These are phyloP conservation scores for Pythium monospermum DNA, from an alignment of 352 stramenopile species.

Conservation along the genomic window DNA sequence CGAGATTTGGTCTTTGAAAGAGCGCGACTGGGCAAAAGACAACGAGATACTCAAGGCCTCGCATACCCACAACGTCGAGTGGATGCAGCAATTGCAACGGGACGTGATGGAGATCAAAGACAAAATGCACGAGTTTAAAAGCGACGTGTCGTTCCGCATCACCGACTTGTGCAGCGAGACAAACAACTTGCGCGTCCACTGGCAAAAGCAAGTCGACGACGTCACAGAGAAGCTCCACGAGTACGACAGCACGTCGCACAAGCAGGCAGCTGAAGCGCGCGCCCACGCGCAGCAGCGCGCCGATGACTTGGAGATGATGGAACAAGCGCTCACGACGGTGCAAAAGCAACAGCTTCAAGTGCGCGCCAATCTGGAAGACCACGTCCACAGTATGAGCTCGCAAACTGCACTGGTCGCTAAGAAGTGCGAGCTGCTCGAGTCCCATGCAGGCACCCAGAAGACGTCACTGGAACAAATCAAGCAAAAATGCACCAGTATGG, in stretches of 20 bases:
- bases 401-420: constrained; percentile 41
- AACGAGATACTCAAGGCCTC: constrained; percentile 82
- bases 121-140: constrained; percentile 59
- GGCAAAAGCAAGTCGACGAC: constrained; percentile 66
- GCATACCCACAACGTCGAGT: constrained; percentile 80
- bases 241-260: constrained; percentile 38
- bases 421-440: constrained; percentile 56
- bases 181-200: constrained; percentile 59
- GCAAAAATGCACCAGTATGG: constrained; percentile 43
- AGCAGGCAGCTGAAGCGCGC: constrained; percentile 36
- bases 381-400: constrained; percentile 32
- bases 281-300: constrained; percentile 46
- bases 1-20: constrained; percentile 76
- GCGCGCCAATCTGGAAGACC: constrained; percentile 46
- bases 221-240: constrained; percentile 54
- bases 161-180: constrained; percentile 59
- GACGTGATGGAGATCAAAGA: constrained; percentile 81
- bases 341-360: constrained; percentile 63
- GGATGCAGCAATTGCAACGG: constrained; percentile 82
- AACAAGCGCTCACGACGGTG: constrained; percentile 59
- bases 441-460: constrained; percentile 30
- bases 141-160: constrained; percentile 44
- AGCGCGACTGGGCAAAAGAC: constrained; percentile 83
- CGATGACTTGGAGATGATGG: constrained; percentile 72
- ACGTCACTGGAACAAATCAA: constrained; percentile 41